These are phyloP conservation scores for Arthrobotrys pseudoclavata DNA, from an alignment of 2,329 filamentous ascomycete genomes.

Conservation along the genomic window DNA sequence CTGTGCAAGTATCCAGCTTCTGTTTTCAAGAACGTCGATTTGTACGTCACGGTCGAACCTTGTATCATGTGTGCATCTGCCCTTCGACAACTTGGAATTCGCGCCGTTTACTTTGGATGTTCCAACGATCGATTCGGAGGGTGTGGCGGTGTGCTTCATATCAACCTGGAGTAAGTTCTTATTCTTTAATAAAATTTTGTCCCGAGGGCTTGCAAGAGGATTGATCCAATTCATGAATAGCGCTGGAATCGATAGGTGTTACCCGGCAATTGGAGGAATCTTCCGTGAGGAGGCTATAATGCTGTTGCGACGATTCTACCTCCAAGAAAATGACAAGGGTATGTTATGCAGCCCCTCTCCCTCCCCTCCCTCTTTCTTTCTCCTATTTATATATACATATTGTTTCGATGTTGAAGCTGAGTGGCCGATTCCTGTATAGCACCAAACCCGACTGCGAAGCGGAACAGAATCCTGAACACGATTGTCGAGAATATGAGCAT, in stretches of 20 bases:
- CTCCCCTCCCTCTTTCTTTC: no score
- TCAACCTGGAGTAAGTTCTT: slow-evolving; percentile 76
- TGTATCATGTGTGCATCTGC: slow-evolving; percentile 99
- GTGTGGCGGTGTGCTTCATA: slow-evolving; percentile 89
- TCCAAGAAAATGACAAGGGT: slow-evolving; percentile 97
- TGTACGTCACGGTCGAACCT: slow-evolving; percentile 98
- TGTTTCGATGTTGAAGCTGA: neutral
- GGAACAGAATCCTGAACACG: slow-evolving; percentile 62
- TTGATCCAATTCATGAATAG: slow-evolving; percentile 68
- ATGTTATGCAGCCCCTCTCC: neutral
- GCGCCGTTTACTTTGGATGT: slow-evolving; percentile 93
- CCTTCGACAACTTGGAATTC: slow-evolving; percentile 87
- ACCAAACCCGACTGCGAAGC: slow-evolving; percentile 62
- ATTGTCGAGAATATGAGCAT: slow-evolving; percentile 60
- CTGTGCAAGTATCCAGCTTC: slow-evolving; percentile 75
- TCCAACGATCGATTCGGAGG: slow-evolving; percentile 97
- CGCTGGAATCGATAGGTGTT: slow-evolving; percentile 76
- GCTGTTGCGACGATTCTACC: slow-evolving; percentile 91
- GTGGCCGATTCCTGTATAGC: slow-evolving; percentile 39
- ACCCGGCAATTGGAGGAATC: slow-evolving; percentile 74
- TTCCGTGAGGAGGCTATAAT: slow-evolving; percentile 92
- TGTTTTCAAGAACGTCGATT: slow-evolving; percentile 79
- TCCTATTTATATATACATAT: neutral
- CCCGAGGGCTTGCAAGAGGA: neutral
- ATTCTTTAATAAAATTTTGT: neutral